Evolutionary conservation across 176 grass and related monocot genomes (phyloP).

Genomic region (Calamus simplicifolius): DNA sequence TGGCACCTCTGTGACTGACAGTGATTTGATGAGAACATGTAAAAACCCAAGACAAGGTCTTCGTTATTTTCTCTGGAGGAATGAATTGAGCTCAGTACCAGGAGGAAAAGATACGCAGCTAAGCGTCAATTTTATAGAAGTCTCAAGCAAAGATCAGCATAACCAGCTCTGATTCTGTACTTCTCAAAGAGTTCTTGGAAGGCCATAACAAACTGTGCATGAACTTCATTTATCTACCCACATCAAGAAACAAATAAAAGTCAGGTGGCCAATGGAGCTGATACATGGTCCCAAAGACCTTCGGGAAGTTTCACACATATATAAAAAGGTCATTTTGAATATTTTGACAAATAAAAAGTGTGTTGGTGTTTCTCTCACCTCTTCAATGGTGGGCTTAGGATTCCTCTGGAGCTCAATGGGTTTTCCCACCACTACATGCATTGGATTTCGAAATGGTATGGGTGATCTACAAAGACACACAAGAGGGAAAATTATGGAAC

Average conservation of each 20-base stretch:
- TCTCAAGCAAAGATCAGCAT: conserved; percentile 49
- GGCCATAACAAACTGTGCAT: conserved; percentile 45
- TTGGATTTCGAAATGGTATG: conserved; percentile 64
- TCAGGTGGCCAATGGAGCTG: no score
- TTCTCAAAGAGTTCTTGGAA: conserved; percentile 66
- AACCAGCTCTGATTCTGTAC: conserved; percentile 62
- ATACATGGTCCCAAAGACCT: no score
- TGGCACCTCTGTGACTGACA: no score
- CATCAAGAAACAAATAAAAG: conserved; percentile 8
- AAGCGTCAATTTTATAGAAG: conserved; percentile 21
- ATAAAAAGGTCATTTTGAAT: no score
- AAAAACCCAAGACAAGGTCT: no score
- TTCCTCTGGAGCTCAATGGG: conserved; percentile 69
- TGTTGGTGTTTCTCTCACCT: conserved; percentile 24
- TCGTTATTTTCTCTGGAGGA: no score
- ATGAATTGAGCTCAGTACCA: not conserved
- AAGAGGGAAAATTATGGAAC: not conserved
- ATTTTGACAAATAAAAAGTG: no score
- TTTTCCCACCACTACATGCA: conserved; percentile 74
- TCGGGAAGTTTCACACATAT: no score
- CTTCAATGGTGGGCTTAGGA: conserved; percentile 50
- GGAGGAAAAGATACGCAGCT: not conserved
- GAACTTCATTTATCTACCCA: conserved; percentile 65
- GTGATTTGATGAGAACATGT: no score
- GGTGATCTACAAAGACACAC: conserved; percentile 47